Evolutionary conservation across 345 rosid genomes (phyloP), one percentile per base, ranked within the genome.

Genomic region (Salix koriyanagi): DNA sequence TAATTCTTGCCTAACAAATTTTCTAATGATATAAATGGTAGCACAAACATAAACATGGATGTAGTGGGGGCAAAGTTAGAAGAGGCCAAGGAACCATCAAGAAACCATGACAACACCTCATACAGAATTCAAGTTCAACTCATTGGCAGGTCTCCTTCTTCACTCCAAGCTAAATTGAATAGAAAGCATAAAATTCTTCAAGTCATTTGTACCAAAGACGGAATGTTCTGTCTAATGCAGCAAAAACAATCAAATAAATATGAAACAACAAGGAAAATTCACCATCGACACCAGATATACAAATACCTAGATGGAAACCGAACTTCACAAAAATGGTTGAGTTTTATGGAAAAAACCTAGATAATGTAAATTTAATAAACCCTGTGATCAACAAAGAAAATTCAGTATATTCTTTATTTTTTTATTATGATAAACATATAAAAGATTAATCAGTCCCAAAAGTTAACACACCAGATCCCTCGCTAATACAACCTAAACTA

Each of bases 381-480:
- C 71, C 65, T 7, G 28, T 50, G 56, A 84, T 70, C 75, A 79
- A 69, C 70, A 62, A 77, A 41, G 54, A 76, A 67, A 80, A 70
- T 37, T 46, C 28, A 64, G 46, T 21, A 61, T 32, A 37, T 67
- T 41, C 19, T 74, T 39, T 15, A 13, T 60, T 23, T 50, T 75
- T 65, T 75, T 25, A 72, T 25, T 58, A 54, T 72, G 69, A 75
- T 28, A 7, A 37, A 70, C 21, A 66, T 34, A 42, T 14, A 70
- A 70, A 50, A 34, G 74, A 52, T 30, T 50, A 75, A 74, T 69
- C 41, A 74, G 56, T 16, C 73, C 21, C 61, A 69, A 79, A 81
- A 65, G 36, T 68, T 32, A 75, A 82, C 67, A 69, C 37, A 80
- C 78, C 79, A 82, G 87, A 85, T 85, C 87, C 79, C 74, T 70